phyloP scores from a whole-genome alignment of 768 basidiomycete genomes.

The Mycena crocata region DNA sequence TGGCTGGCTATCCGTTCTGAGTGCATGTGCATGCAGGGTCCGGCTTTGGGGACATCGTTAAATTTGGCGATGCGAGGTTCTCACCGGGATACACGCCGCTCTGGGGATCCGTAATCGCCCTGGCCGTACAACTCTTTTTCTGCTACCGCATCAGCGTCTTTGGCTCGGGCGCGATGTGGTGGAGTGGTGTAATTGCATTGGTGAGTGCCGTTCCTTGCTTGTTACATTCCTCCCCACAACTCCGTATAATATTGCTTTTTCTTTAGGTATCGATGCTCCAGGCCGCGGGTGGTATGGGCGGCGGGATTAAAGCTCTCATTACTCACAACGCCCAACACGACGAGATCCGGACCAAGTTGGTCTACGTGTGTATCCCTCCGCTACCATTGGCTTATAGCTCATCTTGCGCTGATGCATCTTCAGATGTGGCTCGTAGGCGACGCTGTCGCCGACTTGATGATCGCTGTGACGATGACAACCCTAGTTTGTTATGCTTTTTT shows the following conservation, averaged over 20 bases:
- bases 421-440: slow-evolving; percentile 42
- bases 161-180: slow-evolving; percentile 21
- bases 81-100: slow-evolving; percentile 43
- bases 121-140: slow-evolving; percentile 45
- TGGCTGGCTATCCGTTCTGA: no score
- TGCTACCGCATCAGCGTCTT: slow-evolving; percentile 45
- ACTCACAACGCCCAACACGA: slow-evolving; percentile 22
- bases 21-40: no score
- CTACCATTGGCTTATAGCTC: not conserved
- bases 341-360: slow-evolving; percentile 10
- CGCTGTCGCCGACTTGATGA: slow-evolving; percentile 36
- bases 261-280: slow-evolving; percentile 26
- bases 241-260: not conserved
- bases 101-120: slow-evolving; percentile 37
- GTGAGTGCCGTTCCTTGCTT: slow-evolving; percentile 16
- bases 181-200: slow-evolving; percentile 21
- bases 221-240: no score
- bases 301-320: slow-evolving; percentile 25
- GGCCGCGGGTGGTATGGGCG: slow-evolving; percentile 33
- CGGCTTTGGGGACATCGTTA: slow-evolving; percentile 43
- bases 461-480: slow-evolving; percentile 36
- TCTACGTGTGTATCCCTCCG: slow-evolving; percentile 24
- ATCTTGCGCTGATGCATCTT: not conserved
- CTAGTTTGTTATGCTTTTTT: no score
- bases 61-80: slow-evolving; percentile 35